These are phyloP conservation scores for Allomyces macrogynus DNA, from an alignment of 192 early-diverging fungal species.

Conservation along the genomic window DNA sequence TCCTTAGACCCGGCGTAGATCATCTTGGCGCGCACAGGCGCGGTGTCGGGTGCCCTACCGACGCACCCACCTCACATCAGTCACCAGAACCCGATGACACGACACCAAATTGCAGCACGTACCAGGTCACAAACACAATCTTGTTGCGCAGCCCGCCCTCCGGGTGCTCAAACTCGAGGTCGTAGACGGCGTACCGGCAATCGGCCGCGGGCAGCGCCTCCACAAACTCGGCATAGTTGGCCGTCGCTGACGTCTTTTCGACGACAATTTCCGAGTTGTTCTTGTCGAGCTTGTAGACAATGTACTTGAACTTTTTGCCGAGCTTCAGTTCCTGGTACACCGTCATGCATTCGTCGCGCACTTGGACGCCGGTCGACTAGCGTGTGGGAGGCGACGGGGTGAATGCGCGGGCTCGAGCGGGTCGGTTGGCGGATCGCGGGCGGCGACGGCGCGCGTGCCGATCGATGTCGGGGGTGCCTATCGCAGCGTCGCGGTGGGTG, in stretches of 20 bases:
- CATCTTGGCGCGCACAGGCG: constrained; percentile 70
- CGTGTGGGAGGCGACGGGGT: no score
- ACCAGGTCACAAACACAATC: constrained; percentile 73
- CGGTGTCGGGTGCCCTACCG: constrained; percentile 52
- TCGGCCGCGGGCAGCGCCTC: constrained; percentile 33
- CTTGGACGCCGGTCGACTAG: constrained; percentile 59
- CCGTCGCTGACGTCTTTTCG: constrained; percentile 22
- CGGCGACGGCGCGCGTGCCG: no score
- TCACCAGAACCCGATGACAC: not conserved
- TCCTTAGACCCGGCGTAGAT: constrained; percentile 71
- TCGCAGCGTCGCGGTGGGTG: no score
- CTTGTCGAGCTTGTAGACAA: constrained; percentile 64
- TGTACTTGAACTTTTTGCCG: constrained; percentile 46
- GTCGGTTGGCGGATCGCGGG: no score
- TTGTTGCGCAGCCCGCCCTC: constrained; percentile 57
- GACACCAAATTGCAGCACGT: no score
- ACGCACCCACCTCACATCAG: not conserved
- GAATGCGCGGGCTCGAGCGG: no score
- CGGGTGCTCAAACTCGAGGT: constrained; percentile 52
- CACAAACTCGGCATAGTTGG: constrained; percentile 50
- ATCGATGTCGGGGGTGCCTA: no score
- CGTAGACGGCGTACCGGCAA: constrained; percentile 75
- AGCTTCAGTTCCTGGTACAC: constrained; percentile 54
- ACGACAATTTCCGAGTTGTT: constrained; percentile 46
- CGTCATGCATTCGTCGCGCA: constrained; percentile 34